Conservation (phyloP, 495 filamentous ascomycete genomes). For the Pyrenula aspistea region DNA sequence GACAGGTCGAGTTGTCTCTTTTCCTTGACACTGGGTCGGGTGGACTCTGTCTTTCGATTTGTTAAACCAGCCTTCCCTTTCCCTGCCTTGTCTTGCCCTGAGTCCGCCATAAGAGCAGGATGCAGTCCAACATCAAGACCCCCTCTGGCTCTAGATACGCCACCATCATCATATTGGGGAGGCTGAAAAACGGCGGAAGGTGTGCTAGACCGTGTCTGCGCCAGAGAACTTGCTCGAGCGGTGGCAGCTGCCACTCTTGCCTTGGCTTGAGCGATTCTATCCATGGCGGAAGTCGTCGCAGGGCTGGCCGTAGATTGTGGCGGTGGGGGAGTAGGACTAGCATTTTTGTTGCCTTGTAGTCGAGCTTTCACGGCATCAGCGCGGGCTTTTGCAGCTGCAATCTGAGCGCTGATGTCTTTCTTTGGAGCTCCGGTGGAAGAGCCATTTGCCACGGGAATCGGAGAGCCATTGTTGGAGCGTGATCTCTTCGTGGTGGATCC, state of each 20-base stretch:
- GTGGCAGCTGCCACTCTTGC: conserved; percentile 72
- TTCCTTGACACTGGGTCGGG: conserved; percentile 26
- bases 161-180: conserved; percentile 33
- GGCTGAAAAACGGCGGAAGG: conserved; percentile 27
- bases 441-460: conserved; percentile 28
- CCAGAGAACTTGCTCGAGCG: conserved; percentile 37
- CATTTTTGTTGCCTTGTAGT: conserved; percentile 33
- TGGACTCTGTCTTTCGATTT: conserved; percentile 44
- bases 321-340: conserved; percentile 17
- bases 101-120: conserved; percentile 70
- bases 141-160: conserved; percentile 44
- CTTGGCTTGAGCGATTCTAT: conserved; percentile 55
- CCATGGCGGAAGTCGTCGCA: conserved; percentile 29
- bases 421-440: conserved; percentile 20
- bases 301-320: conserved; percentile 22
- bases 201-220: conserved; percentile 24
- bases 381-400: conserved; percentile 50
- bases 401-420: conserved; percentile 45
- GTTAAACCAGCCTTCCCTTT: conserved; percentile 44
- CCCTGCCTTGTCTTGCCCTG: conserved; percentile 43
- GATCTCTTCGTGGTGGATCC: conserved; percentile 42
- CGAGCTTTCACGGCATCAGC: conserved; percentile 47
- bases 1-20: conserved; percentile 57
- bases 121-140: conserved; percentile 86
- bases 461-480: conserved; percentile 49